phyloP scores from a whole-genome alignment of 1,284 basidiomycete species.

The Austroboletus niveus region DNA sequence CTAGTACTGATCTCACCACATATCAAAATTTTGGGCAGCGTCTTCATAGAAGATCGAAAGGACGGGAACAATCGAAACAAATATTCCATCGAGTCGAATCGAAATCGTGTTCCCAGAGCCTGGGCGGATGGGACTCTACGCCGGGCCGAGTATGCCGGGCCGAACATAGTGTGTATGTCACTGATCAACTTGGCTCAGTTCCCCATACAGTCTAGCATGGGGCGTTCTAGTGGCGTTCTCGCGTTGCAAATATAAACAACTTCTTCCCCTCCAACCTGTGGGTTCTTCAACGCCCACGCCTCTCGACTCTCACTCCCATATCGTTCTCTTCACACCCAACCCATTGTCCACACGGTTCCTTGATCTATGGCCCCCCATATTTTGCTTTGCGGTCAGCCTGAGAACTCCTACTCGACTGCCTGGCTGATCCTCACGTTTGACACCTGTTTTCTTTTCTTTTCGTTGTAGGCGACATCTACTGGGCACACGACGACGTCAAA shows the following conservation, averaged over 20 bases:
- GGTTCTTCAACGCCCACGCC: neutral
- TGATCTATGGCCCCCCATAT: conserved; percentile 18
- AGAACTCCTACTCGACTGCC: neutral
- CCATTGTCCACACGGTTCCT: neutral
- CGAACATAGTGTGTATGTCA: neutral
- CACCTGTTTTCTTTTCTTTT: neutral
- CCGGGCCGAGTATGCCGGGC: neutral
- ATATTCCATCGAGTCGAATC: no score
- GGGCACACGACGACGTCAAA: conserved; percentile 76
- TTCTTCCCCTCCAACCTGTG: neutral
- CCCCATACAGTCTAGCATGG: neutral
- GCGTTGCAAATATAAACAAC: neutral
- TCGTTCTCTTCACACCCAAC: neutral
- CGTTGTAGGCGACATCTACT: conserved; percentile 62
- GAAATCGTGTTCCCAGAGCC: no score
- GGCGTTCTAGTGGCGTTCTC: neutral
- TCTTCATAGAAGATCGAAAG: no score
- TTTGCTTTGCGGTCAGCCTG: conserved; percentile 26
- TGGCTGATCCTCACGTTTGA: neutral
- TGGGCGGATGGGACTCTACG: no score
- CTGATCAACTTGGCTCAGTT: neutral
- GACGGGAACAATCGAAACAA: no score
- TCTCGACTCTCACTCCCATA: neutral
- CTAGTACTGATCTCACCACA: conserved; percentile 15
- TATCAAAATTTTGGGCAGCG: conserved; percentile 23